phyloP scores from a whole-genome alignment of 2,329 filamentous ascomycete species.

The Acrocalymma vagum region DNA sequence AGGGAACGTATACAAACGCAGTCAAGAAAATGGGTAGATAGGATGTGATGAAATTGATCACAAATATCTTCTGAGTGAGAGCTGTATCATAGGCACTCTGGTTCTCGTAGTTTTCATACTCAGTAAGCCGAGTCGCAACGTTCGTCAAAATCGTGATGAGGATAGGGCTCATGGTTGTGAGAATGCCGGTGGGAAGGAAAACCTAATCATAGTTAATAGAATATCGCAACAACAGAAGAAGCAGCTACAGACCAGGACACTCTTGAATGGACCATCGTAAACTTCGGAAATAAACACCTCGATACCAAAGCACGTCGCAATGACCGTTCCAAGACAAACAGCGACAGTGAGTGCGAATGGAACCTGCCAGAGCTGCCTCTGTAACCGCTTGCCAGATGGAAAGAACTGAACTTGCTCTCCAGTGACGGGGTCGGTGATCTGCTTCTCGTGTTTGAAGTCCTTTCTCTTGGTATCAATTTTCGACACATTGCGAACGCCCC shows the following conservation, averaged over 20 bases:
- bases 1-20: constrained; percentile 93
- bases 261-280: constrained; percentile 88
- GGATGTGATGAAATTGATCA: constrained; percentile 95
- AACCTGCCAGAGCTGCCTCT: constrained; percentile 80
- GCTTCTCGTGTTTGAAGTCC: constrained; percentile 81
- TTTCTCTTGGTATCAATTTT: constrained; percentile 79
- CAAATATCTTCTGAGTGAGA: constrained; percentile 90
- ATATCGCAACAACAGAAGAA: not conserved
- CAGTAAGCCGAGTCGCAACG: constrained; percentile 79
- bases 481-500: constrained; percentile 87
- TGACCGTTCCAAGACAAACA: constrained; percentile 78
- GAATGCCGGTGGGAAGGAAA: constrained; percentile 86
- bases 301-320: constrained; percentile 86
- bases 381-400: constrained; percentile 76
- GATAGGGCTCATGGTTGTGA: constrained; percentile 83
- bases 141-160: constrained; percentile 78
- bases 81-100: constrained; percentile 83
- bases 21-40: constrained; percentile 88
- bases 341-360: constrained; percentile 83
- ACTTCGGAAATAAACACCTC: constrained; percentile 97
- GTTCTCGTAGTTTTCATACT: constrained; percentile 92
- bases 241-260: constrained; percentile 73
- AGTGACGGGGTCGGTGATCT: constrained; percentile 80
- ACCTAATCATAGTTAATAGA: constrained; percentile 58
- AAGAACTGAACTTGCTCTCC: constrained; percentile 81